A percentile compares a stretch with the other conserved stretches of the same genome.
Conservation (phyloP, 1,139 yeast genomes). For the Scheffersomyces illinoinensis region DNA sequence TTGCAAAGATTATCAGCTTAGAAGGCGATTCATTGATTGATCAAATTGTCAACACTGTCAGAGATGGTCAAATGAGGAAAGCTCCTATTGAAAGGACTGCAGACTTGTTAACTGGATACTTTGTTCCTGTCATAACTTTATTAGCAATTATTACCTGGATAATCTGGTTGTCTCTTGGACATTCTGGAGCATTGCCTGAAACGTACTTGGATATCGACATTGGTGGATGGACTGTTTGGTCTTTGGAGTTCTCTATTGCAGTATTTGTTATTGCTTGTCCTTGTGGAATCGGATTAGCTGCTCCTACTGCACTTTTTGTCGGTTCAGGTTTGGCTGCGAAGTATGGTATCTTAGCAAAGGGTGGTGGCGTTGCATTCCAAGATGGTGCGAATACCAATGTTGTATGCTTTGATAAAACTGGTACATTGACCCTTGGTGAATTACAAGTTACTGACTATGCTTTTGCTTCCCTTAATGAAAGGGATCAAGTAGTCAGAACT, state of each 20-base stretch:
- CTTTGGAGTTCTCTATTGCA: conserved; percentile 72
- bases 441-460: conserved; percentile 55
- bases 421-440: conserved; percentile 72
- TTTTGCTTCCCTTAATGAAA: conserved; percentile 13
- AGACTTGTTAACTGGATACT: conserved; percentile 67
- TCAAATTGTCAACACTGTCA: conserved; percentile 67
- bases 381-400: conserved; percentile 66
- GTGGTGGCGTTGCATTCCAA: conserved; percentile 83
- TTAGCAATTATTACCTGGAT: conserved; percentile 67
- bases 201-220: conserved; percentile 60
- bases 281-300: conserved; percentile 50
- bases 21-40: conserved; percentile 70
- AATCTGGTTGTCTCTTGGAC: conserved; percentile 64
- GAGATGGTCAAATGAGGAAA: conserved; percentile 71
- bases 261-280: conserved; percentile 66
- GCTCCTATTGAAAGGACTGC: conserved; percentile 78
- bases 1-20: conserved; percentile 58
- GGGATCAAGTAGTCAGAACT: conserved; percentile 17
- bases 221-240: conserved; percentile 81
- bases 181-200: conserved; percentile 53
- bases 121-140: conserved; percentile 67
- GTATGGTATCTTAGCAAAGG: conserved; percentile 73
- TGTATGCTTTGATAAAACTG: conserved; percentile 79
- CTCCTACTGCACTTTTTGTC: conserved; percentile 49
- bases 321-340: conserved; percentile 51